Conservation (phyloP, 345 rosid genomes). For the Gossypium longicalyx region DNA sequence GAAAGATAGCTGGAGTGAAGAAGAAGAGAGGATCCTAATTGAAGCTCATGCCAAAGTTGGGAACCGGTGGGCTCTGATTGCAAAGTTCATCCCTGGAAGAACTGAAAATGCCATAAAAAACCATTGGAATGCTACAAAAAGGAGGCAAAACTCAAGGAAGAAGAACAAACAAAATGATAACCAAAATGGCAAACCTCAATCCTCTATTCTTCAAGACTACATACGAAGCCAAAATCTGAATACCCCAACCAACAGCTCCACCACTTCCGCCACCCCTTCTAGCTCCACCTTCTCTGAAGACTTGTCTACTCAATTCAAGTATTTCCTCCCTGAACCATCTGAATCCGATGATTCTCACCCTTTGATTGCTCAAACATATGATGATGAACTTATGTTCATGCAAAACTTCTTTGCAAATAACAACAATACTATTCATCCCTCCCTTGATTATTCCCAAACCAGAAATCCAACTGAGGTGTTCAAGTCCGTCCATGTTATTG, state of each 20-base stretch:
- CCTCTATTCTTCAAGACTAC: conserved; percentile 80
- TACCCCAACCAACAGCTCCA: conserved; percentile 16
- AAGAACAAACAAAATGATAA: conserved; percentile 41
- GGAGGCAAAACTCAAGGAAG: conserved; percentile 72
- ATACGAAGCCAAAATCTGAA: conserved; percentile 47
- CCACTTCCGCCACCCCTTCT: conserved; percentile 25
- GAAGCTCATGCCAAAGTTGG: conserved; percentile 74
- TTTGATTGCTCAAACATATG: conserved; percentile 33
- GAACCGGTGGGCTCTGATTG: conserved; percentile 95
- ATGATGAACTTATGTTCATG: conserved; percentile 70
- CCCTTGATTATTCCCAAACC: conserved; percentile 20
- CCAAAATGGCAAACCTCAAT: conserved; percentile 30
- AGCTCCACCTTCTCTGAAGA: conserved; percentile 32
- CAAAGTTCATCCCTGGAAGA: conserved; percentile 74
- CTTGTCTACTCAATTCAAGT: conserved; percentile 23
- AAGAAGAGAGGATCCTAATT: conserved; percentile 71
- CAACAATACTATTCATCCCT: conserved; percentile 19
- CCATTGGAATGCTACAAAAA: conserved; percentile 92
- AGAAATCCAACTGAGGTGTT: background rate
- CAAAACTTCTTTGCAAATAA: conserved; percentile 51
- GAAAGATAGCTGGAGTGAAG: conserved; percentile 95
- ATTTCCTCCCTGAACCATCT: conserved; percentile 32
- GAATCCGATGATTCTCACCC: conserved; percentile 27
- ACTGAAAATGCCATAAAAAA: conserved; percentile 90
- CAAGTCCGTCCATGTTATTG: conserved; percentile 13